Base-by-base conservation (phyloP, 1,284 basidiomycete genomes). In the Ceratobasidium sp. region DNA sequence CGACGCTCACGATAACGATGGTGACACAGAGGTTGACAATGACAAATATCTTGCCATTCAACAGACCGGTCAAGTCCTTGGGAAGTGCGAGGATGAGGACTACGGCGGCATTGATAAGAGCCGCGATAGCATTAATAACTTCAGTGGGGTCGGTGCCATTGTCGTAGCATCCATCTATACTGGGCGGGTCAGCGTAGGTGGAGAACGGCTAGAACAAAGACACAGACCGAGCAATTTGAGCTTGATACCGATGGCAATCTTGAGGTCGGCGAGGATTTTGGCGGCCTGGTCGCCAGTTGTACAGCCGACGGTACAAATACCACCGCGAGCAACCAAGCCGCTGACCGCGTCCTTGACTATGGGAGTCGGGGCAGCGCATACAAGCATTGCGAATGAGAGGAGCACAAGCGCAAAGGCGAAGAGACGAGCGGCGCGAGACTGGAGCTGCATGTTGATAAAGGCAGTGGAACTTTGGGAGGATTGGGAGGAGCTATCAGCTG, bases 311-410 rank as follows among this genome's bases (percentile, higher is more conserved):
- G 53, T 57, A 21, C 65, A 70, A 10, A 45, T 64, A 2, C 64
- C 52, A 43, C 64, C 64, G 21, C 69, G 69, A 18, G 69, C 55
- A 30, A 26, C 32, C 32, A 60, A n/a, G 45, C 36, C 26, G 26
- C 36, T 59, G 34, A 14, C 57, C 23, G 46, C 16, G 0, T n/a
- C 14, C 12, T 26, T 39, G 14, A 21, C 52, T 18, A 60, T 16
- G 9, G 69, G 53, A 41, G 57, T 57, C 21, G 69, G 69, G 36
- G 57, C 69, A 41, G 36, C 69, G 30, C 39, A 71, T 1, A 71
- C 55, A 23, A 71, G 43, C 57, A 71, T 34, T 32, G 52, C 52
- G n/a, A 71, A 60, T 18, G 30, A 26, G 8, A 71, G 41, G 8
- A 52, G 9, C 30, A 60, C 53, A 3, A 71, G 23, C 0, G 21